Conservation (phyloP, 129 eudicot species). For the Lonicera japonica region DNA sequence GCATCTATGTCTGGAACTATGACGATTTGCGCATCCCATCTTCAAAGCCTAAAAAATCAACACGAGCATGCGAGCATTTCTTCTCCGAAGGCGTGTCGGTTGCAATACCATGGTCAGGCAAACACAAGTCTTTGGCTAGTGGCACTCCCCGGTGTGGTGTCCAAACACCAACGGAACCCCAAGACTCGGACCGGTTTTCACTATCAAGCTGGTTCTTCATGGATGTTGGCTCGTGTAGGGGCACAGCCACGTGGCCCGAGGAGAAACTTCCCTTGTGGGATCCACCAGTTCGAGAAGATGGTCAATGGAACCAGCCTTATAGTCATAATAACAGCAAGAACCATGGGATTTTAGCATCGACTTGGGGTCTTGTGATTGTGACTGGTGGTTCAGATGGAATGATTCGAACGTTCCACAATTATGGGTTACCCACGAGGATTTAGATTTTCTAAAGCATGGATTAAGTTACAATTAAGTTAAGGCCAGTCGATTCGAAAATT, state of each 20-base stretch:
- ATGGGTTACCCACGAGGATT: slow-evolving; percentile 53
- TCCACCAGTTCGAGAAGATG: slow-evolving; percentile 18
- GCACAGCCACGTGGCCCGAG: slow-evolving; percentile 65
- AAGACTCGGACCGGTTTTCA: no score
- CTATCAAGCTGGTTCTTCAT: slow-evolving; percentile 15
- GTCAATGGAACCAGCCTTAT: slow-evolving; percentile 3
- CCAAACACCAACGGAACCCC: slow-evolving; percentile 29
- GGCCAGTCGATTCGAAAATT: no score
- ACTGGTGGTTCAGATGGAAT: slow-evolving; percentile 66
- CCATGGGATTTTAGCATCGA: slow-evolving; percentile 24
- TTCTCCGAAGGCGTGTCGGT: slow-evolving; percentile 41
- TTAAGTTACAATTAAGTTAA: no score
- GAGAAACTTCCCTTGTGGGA: slow-evolving; percentile 50
- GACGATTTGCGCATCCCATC: slow-evolving; percentile 22
- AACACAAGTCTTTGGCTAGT: slow-evolving; percentile 3
- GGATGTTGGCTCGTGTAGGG: slow-evolving; percentile 27
- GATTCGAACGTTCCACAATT: slow-evolving; percentile 65
- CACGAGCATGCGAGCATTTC: slow-evolving; percentile 58
- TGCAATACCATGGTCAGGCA: slow-evolving; percentile 62
- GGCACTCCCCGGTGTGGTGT: background rate
- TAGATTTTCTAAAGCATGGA: slow-evolving; percentile 8
- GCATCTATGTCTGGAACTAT: slow-evolving; percentile 63
- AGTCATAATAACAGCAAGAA: no score
- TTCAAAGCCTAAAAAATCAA: slow-evolving; percentile 38
- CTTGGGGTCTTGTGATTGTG: slow-evolving; percentile 64